Evolutionary conservation across 2,329 filamentous ascomycete genomes (phyloP).

Genomic region (Ophiosphaerella narmari): DNA sequence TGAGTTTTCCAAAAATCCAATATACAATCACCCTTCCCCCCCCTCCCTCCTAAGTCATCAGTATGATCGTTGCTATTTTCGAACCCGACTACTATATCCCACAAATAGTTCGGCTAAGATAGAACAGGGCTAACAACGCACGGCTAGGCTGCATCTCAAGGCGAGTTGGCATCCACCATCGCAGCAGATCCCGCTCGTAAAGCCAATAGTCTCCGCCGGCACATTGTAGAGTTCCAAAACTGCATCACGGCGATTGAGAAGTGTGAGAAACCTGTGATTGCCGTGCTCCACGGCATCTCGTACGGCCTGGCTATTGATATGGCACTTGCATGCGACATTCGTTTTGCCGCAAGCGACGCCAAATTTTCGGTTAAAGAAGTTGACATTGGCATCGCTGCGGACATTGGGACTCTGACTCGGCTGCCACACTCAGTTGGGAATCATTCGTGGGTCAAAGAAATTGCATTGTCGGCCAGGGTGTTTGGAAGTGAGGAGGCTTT

Average conservation of each 20-base stretch:
- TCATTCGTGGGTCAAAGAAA: slow-evolving; percentile 78
- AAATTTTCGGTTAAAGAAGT: slow-evolving; percentile 78
- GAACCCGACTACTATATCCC: too few species aligned
- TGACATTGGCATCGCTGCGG: slow-evolving; percentile 79
- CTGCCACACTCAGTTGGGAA: slow-evolving; percentile 75
- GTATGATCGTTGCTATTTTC: too few species aligned
- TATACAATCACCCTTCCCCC: too few species aligned
- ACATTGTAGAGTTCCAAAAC: slow-evolving; percentile 80
- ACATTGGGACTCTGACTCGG: slow-evolving; percentile 75
- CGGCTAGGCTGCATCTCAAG: slow-evolving; percentile 68
- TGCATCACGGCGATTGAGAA: slow-evolving; percentile 76
- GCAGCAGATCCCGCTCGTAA: slow-evolving; percentile 66
- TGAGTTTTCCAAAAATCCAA: background rate
- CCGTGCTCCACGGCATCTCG: slow-evolving; percentile 41
- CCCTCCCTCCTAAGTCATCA: too few species aligned
- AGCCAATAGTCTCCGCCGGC: slow-evolving; percentile 57
- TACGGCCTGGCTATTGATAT: slow-evolving; percentile 54
- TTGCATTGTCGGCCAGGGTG: slow-evolving; percentile 71
- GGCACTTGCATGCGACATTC: slow-evolving; percentile 70
- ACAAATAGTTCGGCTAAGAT: too few species aligned
- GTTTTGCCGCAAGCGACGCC: slow-evolving; percentile 64
- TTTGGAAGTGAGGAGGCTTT: slow-evolving; percentile 73
- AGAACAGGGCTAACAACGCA: slow-evolving; percentile 43
- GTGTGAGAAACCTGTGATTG: slow-evolving; percentile 73
- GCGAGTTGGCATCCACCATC: slow-evolving; percentile 47